Conservation (phyloP, 2,329 filamentous ascomycete genomes). For the Cordyceps cateniannulata region DNA sequence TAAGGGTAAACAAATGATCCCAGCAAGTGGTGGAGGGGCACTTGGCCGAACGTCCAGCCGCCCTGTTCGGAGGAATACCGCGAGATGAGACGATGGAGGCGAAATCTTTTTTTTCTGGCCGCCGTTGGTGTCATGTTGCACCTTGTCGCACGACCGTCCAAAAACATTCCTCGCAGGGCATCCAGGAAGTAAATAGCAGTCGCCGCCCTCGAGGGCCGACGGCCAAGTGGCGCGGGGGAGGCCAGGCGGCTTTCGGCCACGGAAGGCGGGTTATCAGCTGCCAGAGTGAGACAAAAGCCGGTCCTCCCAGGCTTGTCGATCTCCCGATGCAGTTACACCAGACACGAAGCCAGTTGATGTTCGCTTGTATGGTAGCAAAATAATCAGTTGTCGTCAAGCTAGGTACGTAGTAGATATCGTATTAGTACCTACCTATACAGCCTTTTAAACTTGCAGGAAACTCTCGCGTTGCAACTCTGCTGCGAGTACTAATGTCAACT, state of each 20-base stretch:
- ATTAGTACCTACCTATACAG: no score
- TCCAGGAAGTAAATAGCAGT: neutral
- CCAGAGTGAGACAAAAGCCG: neutral
- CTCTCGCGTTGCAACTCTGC: no score
- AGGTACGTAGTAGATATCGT: no score
- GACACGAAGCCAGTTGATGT: neutral
- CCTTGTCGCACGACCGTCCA: neutral
- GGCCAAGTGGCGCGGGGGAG: neutral
- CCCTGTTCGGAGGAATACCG: neutral
- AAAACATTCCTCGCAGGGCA: neutral
- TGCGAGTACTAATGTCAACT: no score
- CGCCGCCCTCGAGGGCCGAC: neutral
- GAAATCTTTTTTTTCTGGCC: neutral
- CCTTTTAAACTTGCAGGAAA: no score
- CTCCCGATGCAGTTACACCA: slow-evolving; percentile 5
- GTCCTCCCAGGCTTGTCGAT: neutral
- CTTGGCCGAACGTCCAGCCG: neutral
- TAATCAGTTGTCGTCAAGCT: no score
- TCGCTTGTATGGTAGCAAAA: no score
- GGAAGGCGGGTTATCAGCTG: neutral
- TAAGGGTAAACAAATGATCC: slow-evolving; percentile 3
- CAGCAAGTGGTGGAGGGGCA: neutral
- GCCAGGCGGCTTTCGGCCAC: slow-evolving; percentile 5
- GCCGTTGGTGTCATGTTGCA: neutral
- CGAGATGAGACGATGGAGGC: neutral